These are phyloP conservation scores for Fusarium succisae DNA, from an alignment of 2,329 filamentous ascomycete species.

Conservation along the genomic window DNA sequence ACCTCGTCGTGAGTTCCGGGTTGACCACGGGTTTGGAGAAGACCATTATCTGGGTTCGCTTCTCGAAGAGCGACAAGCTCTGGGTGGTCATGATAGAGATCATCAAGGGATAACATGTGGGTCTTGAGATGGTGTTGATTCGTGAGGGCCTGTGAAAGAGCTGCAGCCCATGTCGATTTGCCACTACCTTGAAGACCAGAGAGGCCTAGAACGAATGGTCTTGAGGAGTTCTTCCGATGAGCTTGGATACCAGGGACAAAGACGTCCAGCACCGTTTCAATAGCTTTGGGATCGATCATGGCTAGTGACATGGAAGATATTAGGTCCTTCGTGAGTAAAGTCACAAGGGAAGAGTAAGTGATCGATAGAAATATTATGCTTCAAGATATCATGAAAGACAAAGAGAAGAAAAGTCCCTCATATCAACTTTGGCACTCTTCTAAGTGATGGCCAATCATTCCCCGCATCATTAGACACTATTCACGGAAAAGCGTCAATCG, in stretches of 20 bases:
- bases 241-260: slow-evolving; percentile 29
- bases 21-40: slow-evolving; percentile 35
- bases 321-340: not conserved
- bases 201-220: slow-evolving; percentile 35
- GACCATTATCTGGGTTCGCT: slow-evolving; percentile 28
- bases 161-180: slow-evolving; percentile 41
- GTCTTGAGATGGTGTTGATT: slow-evolving; percentile 29
- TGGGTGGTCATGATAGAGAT: slow-evolving; percentile 31
- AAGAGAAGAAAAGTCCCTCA: not conserved
- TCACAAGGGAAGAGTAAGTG: not conserved
- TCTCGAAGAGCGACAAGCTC: slow-evolving; percentile 31
- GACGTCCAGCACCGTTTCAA: slow-evolving; percentile 27
- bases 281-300: slow-evolving; percentile 38
- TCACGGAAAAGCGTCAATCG: not conserved
- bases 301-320: not conserved
- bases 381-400: not conserved
- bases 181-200: slow-evolving; percentile 41
- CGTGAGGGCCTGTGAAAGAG: slow-evolving; percentile 25
- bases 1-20: slow-evolving; percentile 37
- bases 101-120: slow-evolving; percentile 32
- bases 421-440: not conserved
- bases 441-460: not conserved
- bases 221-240: slow-evolving; percentile 16
- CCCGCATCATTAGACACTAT: slow-evolving; percentile 12
- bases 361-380: not conserved